Percentiles rank a stretch among this genome's conserved stretches.
These are phyloP conservation scores for Lichtheimia ornata DNA, from an alignment of 371 early-diverging fungal species.

Conservation along the genomic window DNA sequence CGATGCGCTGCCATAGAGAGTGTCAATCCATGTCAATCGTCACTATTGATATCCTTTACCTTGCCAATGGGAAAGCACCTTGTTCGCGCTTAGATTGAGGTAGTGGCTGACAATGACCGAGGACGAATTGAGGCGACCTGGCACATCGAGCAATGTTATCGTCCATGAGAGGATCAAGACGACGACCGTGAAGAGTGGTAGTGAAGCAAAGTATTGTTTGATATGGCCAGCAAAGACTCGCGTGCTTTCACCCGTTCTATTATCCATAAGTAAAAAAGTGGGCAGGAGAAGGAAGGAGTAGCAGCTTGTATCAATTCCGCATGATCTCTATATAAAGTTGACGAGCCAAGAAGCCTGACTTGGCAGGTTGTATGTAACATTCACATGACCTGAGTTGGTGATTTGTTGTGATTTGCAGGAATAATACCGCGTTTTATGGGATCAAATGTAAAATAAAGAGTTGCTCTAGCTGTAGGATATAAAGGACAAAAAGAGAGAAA, in stretches of 20 bases:
- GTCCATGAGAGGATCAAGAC: conserved; percentile 7
- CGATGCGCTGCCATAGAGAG: conserved; percentile 15
- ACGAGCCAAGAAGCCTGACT: too few species aligned
- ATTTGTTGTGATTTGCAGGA: too few species aligned
- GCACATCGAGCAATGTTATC: conserved; percentile 10
- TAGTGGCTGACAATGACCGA: conserved; percentile 3
- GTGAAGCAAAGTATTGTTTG: conserved; percentile 17
- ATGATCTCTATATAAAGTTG: too few species aligned
- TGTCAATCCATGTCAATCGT: not conserved
- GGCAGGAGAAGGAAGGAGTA: too few species aligned
- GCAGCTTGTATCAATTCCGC: too few species aligned
- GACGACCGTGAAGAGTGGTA: conserved; percentile 14
- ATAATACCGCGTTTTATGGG: too few species aligned
- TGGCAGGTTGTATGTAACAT: too few species aligned
- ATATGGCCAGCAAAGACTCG: conserved; percentile 22
- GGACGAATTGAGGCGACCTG: not conserved
- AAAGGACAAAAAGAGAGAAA: not conserved
- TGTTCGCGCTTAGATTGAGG: conserved; percentile 3
- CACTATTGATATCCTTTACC: not conserved
- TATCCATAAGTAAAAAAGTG: not conserved
- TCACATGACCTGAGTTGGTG: too few species aligned
- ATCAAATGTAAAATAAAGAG: too few species aligned
- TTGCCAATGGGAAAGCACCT: conserved; percentile 9
- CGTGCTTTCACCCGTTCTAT: conserved; percentile 20
- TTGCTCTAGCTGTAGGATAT: too few species aligned